Evolutionary conservation across 2,329 filamentous ascomycete genomes (phyloP), one percentile per base, ranked within the genome.

Genomic region (Penicillium corylophilum): DNA sequence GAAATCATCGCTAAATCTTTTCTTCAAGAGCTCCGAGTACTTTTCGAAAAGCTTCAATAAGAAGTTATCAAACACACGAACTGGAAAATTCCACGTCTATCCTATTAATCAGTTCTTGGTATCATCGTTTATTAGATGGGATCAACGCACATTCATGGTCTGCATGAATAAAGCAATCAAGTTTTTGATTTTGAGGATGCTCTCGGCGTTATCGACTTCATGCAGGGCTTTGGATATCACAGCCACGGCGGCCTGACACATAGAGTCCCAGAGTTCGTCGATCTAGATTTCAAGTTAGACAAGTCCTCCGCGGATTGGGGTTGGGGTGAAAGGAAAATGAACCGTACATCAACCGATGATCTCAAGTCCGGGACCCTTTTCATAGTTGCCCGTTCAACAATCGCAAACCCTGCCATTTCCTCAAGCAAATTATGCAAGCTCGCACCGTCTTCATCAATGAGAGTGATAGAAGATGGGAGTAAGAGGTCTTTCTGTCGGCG

Each of bases 231-330:
- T 89, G 1, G 87, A 86, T 56, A 95, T 95, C 43, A 97, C 78
- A 8, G 81, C 82, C 60, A 97, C 90, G 0, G 90, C 87, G 40
- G 87, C 86, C 65, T 92, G 89, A 67, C 93, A 97, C 89, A 97
- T 94, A 0, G 92, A 96, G 64, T 97, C 93, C 94, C 94, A 99
- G 2, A 99, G 77, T 72, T 97, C 94, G 66, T 99, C 94, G n/a
- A 96, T 85, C 88, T 92, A 22, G 18, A 18, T 24, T 40, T 35
- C 33, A 13, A 45, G 28, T 26, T 24, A 41, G 36, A 13, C 20
- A 10, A 15, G 10, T 20, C 18, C 28, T 26, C 18, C 4, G 16
- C 10, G 9, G 18, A 13, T 16, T 36, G n/a, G 9, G 16, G 16
- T 8, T 10, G n/a, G 8, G 35, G 9, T 38, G 28, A 24, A 5